Percentiles rank a stretch among this genome's conserved stretches.
Evolutionary conservation across 2,329 filamentous ascomycete genomes (phyloP).

Genomic region (Sclerotinia sclerotiorum): DNA sequence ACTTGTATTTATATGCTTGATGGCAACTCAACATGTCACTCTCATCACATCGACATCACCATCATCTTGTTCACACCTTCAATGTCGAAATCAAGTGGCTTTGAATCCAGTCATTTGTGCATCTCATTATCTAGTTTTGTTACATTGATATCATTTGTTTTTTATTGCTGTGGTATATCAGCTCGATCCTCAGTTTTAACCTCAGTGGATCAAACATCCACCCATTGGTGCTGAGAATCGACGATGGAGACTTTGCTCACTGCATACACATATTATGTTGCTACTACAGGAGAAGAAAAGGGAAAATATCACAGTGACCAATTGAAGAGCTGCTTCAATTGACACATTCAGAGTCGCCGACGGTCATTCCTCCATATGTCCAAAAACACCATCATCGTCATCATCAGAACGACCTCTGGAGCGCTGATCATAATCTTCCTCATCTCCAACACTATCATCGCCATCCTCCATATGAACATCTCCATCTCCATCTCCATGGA

Average conservation of each 20-base stretch:
- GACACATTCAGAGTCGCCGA: constrained; percentile 8
- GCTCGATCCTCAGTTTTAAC: constrained; percentile 67
- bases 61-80: not conserved
- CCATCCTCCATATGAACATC: constrained; percentile 70
- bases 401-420: constrained; percentile 72
- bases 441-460: constrained; percentile 61
- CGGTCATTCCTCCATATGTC: constrained; percentile 84
- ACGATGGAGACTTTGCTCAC: constrained; percentile 55
- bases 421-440: constrained; percentile 61
- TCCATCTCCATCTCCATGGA: constrained; percentile 57
- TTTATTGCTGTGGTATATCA: constrained; percentile 42
- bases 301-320: constrained; percentile 21
- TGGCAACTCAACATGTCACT: not conserved
- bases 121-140: not conserved
- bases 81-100: not conserved
- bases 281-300: constrained; percentile 33
- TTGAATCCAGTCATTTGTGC: not conserved
- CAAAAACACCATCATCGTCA: constrained; percentile 94
- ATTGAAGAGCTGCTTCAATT: constrained; percentile 6
- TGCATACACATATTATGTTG: constrained; percentile 32
- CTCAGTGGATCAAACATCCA: constrained; percentile 58
- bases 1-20: not conserved
- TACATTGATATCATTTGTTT: constrained; percentile 12
- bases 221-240: constrained; percentile 68
- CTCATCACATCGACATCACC: not conserved